Evolutionary conservation across 192 early-diverging fungal species (phyloP), one percentile per base, ranked within the genome.

Genomic region (Chytriomyces sp.): DNA sequence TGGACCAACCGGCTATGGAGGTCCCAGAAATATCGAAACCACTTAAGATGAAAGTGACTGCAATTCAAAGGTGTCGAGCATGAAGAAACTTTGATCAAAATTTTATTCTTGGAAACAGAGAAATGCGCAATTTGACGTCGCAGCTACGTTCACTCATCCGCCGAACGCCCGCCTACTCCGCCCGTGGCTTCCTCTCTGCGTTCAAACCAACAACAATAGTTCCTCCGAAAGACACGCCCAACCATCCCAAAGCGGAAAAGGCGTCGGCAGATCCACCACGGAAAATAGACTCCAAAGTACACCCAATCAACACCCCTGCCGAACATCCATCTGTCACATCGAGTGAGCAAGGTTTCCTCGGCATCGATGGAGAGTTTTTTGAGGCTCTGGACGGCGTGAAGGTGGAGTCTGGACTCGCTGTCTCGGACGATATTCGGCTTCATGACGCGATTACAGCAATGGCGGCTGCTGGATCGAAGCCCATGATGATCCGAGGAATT

Each of bases 401-500:
- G 50, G 48, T 7, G 13, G 45, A 69, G 46, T n/a, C 11, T 13
- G 23, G 7, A 2, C n/a, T n/a, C 20, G 18, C 23, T 50, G 9
- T 20, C 7, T 35, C 35, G 35, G 35, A 35, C 35, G 68, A 45
- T 10, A 23, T 53, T 23, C 23, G 68, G 46, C 13, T 69, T 20
- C 13, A 35, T 5, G 71, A 61, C 4, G 71, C 44, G 2, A 61
- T 46, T 3, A 18, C 49, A 60, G 45, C 43, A 26, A 16, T n/a
- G 5, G 24, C 57, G 50, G 26, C 57, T 73, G 45, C 59, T 26
- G 71, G 71, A 16, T 60, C 71, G 20, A 60, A 62, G 24, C 59
- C 71, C 62, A 10, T 73, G 35, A 73, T 60, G 26, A 60, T 73
- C 28, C 20, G 45, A 7, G 71, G 71, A 5, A 60, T 73, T 18